Percentiles rank a stretch among this genome's conserved stretches.
phyloP scores from a whole-genome alignment of 164 flowering plant species.

The Berberis vulgaris region DNA sequence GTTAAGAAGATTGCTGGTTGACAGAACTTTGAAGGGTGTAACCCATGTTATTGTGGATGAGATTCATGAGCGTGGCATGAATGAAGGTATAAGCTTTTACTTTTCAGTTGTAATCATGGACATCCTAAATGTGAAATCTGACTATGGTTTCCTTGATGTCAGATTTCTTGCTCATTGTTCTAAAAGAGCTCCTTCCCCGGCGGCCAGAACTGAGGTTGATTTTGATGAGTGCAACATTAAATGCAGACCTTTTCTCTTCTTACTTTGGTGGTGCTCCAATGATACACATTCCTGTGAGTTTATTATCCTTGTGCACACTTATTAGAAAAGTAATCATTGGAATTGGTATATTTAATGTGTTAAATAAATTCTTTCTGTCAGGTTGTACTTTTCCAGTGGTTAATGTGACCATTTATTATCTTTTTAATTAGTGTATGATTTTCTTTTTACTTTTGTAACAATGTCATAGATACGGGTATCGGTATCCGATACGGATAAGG shows the following conservation, averaged over 20 bases:
- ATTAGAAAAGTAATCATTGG: neutral
- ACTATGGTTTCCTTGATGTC: conserved; percentile 11
- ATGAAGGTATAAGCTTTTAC: conserved; percentile 60
- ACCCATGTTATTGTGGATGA: conserved; percentile 96
- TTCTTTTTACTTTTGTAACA: too few species aligned
- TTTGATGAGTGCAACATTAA: conserved; percentile 91
- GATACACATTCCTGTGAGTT: conserved; percentile 70
- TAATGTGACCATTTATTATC: too few species aligned
- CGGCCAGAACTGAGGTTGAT: conserved; percentile 73
- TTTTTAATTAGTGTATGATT: too few species aligned
- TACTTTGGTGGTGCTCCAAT: conserved; percentile 76
- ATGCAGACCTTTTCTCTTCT: conserved; percentile 79
- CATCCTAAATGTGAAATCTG: conserved; percentile 13
- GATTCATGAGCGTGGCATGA: conserved; percentile 98
- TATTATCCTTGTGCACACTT: neutral
- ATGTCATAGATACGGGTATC: too few species aligned
- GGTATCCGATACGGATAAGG: too few species aligned
- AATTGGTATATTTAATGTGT: too few species aligned
- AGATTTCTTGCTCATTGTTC: conserved; percentile 87
- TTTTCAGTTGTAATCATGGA: conserved; percentile 6
- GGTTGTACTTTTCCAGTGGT: too few species aligned
- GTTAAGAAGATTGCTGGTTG: conserved; percentile 80
- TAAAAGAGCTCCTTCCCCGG: conserved; percentile 77
- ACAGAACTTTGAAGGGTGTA: conserved; percentile 79
- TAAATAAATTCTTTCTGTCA: too few species aligned